Evolutionary conservation across 2,329 filamentous ascomycete genomes (phyloP).

Genomic region (Talaromyces atroroseus): DNA sequence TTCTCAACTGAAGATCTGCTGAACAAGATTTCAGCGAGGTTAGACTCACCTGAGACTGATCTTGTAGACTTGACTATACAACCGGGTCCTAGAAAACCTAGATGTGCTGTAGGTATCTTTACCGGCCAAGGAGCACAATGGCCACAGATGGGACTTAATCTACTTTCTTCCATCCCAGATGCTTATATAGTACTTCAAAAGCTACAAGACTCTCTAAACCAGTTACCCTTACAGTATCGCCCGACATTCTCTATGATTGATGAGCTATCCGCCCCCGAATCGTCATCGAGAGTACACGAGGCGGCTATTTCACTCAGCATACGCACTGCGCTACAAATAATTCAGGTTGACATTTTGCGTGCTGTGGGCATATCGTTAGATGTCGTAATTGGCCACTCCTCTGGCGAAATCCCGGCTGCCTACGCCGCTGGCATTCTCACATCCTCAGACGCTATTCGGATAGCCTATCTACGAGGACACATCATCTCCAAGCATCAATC

Average conservation of each 20-base stretch:
- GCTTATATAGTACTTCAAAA: not conserved
- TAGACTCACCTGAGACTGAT: not conserved
- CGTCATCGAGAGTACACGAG: slow-evolving; percentile 14
- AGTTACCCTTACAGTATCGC: not conserved
- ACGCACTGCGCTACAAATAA: slow-evolving; percentile 19
- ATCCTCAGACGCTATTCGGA: slow-evolving; percentile 30
- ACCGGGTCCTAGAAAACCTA: not conserved
- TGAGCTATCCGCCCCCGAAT: slow-evolving; percentile 8
- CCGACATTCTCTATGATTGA: slow-evolving; percentile 24
- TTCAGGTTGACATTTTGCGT: slow-evolving; percentile 15
- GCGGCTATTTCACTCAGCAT: slow-evolving; percentile 16
- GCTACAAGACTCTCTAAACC: slow-evolving; percentile 15
- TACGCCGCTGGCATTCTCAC: slow-evolving; percentile 41
- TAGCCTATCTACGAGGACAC: slow-evolving; percentile 37
- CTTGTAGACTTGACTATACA: not conserved
- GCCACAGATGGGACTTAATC: slow-evolving; percentile 25
- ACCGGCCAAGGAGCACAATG: slow-evolving; percentile 37
- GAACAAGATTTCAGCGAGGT: not conserved
- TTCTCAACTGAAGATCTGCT: not conserved
- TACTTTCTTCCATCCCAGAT: slow-evolving; percentile 8
- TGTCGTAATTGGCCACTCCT: slow-evolving; percentile 42
- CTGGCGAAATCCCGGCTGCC: slow-evolving; percentile 44
- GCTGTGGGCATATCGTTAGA: slow-evolving; percentile 25
- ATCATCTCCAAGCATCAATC: slow-evolving; percentile 12
- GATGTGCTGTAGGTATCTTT: slow-evolving; percentile 20